Conservation (phyloP, 1,139 yeast genomes). For the Suhomyces taliae region DNA sequence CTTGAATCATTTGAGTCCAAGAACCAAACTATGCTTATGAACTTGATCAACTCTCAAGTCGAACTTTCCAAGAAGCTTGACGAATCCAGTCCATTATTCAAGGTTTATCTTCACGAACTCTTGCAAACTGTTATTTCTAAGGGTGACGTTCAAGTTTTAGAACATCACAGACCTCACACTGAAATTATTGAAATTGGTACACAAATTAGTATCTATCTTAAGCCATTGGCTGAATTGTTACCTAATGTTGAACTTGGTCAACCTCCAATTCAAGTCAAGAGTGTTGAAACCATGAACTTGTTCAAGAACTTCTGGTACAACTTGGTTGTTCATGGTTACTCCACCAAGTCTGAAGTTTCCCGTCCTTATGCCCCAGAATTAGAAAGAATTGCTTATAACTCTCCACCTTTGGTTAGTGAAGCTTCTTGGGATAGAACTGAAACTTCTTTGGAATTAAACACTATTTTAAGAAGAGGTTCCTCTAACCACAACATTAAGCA, state of each 20-base stretch:
- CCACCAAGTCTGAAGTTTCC: conserved; percentile 58
- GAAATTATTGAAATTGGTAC: conserved; percentile 78
- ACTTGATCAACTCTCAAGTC: conserved; percentile 49
- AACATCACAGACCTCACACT: conserved; percentile 78
- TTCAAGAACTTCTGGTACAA: conserved; percentile 95
- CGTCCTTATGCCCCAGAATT: conserved; percentile 49
- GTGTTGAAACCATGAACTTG: conserved; percentile 50
- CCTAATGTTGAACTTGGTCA: conserved; percentile 54
- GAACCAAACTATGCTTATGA: conserved; percentile 32
- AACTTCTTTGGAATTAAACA: conserved; percentile 87
- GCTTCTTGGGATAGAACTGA: conserved; percentile 84
- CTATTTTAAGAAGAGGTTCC: conserved; percentile 87
- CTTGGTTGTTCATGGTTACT: conserved; percentile 87
- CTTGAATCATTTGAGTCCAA: conserved; percentile 35
- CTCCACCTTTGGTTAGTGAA: conserved; percentile 94
- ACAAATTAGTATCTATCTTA: conserved; percentile 66
- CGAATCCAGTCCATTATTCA: conserved; percentile 49
- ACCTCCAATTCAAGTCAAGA: conserved; percentile 37
- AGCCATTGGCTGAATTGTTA: conserved; percentile 73
- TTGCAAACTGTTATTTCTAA: conserved; percentile 67
- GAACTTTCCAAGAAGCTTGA: conserved; percentile 50
- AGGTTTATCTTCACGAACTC: conserved; percentile 62
- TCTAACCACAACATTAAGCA: conserved; percentile 78
- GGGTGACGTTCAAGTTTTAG: conserved; percentile 80
- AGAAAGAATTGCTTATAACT: conserved; percentile 73